These are phyloP conservation scores for Penicillium polonicum DNA, from an alignment of 2,329 filamentous ascomycete species.

Conservation along the genomic window DNA sequence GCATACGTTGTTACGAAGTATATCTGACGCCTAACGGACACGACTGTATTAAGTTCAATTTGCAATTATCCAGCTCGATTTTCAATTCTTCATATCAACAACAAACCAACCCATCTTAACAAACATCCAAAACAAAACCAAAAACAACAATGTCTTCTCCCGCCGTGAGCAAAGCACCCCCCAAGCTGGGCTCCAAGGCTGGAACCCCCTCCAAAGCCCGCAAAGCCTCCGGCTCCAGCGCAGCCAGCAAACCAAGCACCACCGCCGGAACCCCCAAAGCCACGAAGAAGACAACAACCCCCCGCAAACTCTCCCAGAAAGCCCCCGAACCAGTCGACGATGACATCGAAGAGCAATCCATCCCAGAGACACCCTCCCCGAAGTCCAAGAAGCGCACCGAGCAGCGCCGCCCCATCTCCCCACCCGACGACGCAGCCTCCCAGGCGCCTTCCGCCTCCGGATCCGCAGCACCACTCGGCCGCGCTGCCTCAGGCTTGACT, in stretches of 20 bases:
- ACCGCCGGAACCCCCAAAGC: conserved; percentile 12
- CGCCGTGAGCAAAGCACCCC: conserved; percentile 22
- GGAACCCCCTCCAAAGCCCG: conserved; percentile 22
- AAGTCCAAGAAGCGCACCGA: conserved; percentile 27
- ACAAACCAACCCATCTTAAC: not conserved
- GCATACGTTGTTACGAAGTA: conserved; percentile 3
- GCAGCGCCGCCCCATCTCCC: conserved; percentile 26
- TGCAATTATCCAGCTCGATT: not conserved
- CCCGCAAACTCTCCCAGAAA: conserved; percentile 26
- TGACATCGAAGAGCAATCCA: conserved; percentile 17
- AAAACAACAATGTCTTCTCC: conserved; percentile 19
- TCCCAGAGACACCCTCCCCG: conserved; percentile 25
- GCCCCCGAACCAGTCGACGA: conserved; percentile 22
- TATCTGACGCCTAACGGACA: not conserved
- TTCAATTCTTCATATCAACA: not conserved
- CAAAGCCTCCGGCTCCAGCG: conserved; percentile 26
- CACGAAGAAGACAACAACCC: conserved; percentile 22
- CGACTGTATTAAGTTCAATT: not conserved
- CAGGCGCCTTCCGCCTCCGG: conserved; percentile 26
- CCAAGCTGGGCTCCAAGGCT: conserved; percentile 23
- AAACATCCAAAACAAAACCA: not conserved
- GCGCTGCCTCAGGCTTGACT: conserved; percentile 14
- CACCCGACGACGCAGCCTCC: conserved; percentile 24
- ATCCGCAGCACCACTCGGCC: conserved; percentile 23
- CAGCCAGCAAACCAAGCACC: conserved; percentile 19